Percentiles rank a stretch among this genome's conserved stretches.
Evolutionary conservation across 225 moss, liverwort and hornwort genomes (phyloP).

Genomic region (Antitrichia curtipendula): DNA sequence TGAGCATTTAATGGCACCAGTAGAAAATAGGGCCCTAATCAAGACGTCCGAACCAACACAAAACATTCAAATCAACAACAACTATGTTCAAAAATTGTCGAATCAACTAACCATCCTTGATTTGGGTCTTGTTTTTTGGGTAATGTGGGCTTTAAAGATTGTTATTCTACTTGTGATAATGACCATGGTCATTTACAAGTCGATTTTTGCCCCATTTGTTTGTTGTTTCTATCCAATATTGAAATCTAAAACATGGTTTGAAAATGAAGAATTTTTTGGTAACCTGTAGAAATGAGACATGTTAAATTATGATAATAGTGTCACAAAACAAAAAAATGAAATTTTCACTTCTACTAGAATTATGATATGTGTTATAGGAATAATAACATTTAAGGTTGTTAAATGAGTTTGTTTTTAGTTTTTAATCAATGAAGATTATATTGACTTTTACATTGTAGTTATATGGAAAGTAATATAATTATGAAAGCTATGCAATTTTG

Average conservation of each 20-base stretch:
- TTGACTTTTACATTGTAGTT: not conserved
- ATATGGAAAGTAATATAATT: not conserved
- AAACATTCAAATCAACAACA: no score
- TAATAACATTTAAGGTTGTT: not conserved
- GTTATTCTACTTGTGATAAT: not conserved
- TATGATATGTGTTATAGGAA: not conserved
- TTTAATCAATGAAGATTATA: no score
- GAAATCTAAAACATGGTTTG: not conserved
- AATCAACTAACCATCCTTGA: no score
- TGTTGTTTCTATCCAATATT: not conserved
- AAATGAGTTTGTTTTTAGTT: no score
- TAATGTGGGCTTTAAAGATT: not conserved
- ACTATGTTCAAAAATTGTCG: no score
- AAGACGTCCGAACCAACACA: no score
- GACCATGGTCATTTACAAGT: not conserved
- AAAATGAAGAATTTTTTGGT: not conserved
- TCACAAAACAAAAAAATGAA: not conserved
- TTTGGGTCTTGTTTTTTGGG: no score
- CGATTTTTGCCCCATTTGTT: fast-evolving
- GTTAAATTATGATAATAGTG: no score
- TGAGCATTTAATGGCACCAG: not conserved
- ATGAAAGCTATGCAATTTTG: not conserved
- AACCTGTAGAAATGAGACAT: fast-evolving
- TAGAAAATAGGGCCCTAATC: no score
- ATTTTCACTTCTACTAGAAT: not conserved